phyloP scores from a whole-genome alignment of 1,284 basidiomycete genomes.

The Termitomyces sp. region DNA sequence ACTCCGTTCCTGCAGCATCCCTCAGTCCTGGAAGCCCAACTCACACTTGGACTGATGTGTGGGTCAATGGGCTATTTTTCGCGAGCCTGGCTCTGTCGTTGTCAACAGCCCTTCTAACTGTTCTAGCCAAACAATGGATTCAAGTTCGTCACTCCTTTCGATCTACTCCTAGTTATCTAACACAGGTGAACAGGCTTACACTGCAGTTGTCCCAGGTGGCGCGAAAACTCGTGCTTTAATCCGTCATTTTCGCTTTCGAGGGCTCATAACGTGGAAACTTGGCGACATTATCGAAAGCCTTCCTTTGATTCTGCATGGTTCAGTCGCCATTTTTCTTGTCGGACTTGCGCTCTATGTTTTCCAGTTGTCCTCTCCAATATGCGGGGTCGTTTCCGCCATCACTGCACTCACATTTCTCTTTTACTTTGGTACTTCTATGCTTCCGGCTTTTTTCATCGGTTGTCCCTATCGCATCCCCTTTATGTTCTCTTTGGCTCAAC shows the following conservation, averaged over 20 bases:
- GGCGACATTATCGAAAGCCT: background rate
- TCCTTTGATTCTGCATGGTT: background rate
- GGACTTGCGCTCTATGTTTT: background rate
- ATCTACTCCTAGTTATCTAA: background rate
- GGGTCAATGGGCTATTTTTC: background rate
- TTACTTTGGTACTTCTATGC: background rate
- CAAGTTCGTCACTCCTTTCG: background rate
- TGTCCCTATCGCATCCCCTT: background rate
- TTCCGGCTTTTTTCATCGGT: background rate
- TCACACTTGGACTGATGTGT: background rate
- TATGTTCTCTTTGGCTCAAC: background rate
- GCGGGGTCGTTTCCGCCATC: background rate
- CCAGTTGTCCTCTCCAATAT: background rate
- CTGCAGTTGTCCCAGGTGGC: background rate
- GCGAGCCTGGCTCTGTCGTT: background rate
- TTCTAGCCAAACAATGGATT: background rate
- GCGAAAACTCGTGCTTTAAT: background rate
- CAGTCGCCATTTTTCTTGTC: background rate
- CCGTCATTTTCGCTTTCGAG: background rate
- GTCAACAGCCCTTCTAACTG: background rate
- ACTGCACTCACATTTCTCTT: background rate
- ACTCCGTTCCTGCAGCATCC: background rate
- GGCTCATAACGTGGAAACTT: background rate
- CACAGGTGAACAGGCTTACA: background rate
- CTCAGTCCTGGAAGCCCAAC: background rate